A percentile compares a stretch with the other conserved stretches of the same genome.
Conservation (phyloP, 106 monocot genomes). For the Vanilla planifolia region DNA sequence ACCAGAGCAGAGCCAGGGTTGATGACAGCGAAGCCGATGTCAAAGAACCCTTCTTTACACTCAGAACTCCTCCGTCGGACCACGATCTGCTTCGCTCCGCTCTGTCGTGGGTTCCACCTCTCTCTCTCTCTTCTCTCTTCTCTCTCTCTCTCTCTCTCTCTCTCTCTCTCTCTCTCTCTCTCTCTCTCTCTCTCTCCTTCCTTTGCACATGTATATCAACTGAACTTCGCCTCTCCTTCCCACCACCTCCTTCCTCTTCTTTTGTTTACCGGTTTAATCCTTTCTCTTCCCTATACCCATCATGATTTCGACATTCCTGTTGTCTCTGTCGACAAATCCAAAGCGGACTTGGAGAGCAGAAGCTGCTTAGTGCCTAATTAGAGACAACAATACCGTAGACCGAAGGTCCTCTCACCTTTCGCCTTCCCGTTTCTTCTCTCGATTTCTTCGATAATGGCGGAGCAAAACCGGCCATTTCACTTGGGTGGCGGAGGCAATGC, state of each 20-base stretch:
- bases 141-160: not conserved
- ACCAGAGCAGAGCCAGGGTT: not conserved
- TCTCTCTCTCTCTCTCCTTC: not conserved
- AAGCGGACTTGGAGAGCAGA: conserved; percentile 3
- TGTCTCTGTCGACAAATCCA: not conserved
- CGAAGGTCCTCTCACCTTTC: not conserved
- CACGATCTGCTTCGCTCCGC: not conserved
- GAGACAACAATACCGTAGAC: not conserved
- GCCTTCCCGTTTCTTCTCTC: not conserved
- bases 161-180: not conserved
- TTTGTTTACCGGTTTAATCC: not conserved
- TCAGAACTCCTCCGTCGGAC: conserved; percentile 9
- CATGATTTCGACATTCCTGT: not conserved
- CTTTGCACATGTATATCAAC: not conserved
- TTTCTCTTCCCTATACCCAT: not conserved
- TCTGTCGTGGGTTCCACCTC: not conserved
- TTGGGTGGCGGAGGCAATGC: not conserved
- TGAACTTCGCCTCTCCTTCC: not conserved
- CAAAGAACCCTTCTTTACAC: conserved; percentile 2
- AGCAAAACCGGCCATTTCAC: conserved; percentile 3
- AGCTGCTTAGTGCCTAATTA: not conserved
- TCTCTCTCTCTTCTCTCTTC: not conserved
- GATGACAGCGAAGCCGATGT: conserved; percentile 15
- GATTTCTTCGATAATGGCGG: conserved; percentile 1
- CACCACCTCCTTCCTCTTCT: not conserved